Evolutionary conservation across 345 rosid species (phyloP).

Genomic region (Kernera saxatilis): DNA sequence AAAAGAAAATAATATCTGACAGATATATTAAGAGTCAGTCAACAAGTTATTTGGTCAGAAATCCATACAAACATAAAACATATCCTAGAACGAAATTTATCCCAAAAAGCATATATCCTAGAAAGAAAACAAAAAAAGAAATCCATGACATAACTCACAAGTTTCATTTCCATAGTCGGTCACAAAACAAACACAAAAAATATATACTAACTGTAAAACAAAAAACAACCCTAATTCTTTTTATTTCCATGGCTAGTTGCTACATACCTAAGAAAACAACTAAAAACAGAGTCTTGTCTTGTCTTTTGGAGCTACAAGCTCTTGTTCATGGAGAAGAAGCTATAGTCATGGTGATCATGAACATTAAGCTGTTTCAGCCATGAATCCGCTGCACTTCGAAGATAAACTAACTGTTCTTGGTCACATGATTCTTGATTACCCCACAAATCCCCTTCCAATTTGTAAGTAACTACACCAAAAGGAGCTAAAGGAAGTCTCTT

Average conservation of each 20-base stretch:
- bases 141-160: background rate
- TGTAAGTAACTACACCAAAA: conserved; percentile 61
- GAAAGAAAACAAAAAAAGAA: background rate
- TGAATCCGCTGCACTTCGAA: conserved; percentile 59
- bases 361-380: conserved; percentile 77
- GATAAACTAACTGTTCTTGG: conserved; percentile 36
- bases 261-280: background rate
- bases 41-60: background rate
- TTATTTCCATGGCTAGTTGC: background rate
- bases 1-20: background rate
- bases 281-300: background rate
- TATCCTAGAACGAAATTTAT: background rate
- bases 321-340: conserved; percentile 39
- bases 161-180: background rate
- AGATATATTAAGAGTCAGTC: background rate
- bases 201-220: background rate
- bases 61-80: conserved; percentile 1
- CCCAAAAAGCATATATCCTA: background rate
- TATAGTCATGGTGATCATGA: conserved; percentile 55
- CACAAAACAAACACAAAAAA: background rate
- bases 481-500: conserved; percentile 44
- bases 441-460: conserved; percentile 73
- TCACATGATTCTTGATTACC: conserved; percentile 38
- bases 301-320: conserved; percentile 16
- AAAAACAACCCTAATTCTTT: background rate